Evolutionary conservation across 2,329 filamentous ascomycete genomes (phyloP), one percentile per base, ranked within the genome.

Genomic region (Scopulariopsis brevicaulis): DNA sequence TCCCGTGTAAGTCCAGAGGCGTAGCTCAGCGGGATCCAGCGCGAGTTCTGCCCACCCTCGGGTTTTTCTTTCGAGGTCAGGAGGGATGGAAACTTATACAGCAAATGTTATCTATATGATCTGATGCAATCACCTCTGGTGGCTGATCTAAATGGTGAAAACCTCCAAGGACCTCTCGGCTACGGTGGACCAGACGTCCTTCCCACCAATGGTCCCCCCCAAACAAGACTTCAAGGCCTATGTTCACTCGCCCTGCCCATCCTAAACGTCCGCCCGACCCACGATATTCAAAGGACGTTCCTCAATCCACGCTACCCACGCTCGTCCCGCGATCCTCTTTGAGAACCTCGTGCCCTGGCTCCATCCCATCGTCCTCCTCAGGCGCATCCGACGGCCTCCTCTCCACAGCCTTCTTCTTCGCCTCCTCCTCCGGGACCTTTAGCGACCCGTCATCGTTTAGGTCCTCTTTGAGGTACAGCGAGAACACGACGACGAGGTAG

Each of bases 401-500:
- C 40, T 56, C 55, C 57, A 60, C 63, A 32, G 62, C 58, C 43
- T 62, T 58, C 18, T 63, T 65, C 56, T 68, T 65, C 32, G 67
- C 56, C 25, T 53, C 35, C 14, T n/a, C 51, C 51, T 53, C 57
- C 20, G 53, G 46, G 12, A 59, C 22, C 48, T 51, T 51, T 10
- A 84, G 66, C 1, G 74, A 75, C 1, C 81, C 82, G 55, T 84
- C 76, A 60, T 83, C 79, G 62, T 82, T 77, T 37, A 85, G 73
- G 61, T 87, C 78, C 53, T 89, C 84, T 58, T 82, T 84, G 10
- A 86, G 80, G 60, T 94, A 78, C 4, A 96, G 76, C 20, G 85
- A 87, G 69, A 97, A 93, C 5, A 90, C 72, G 18, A 97, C 77
- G 53, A 93, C 89, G 34, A 96, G 83, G 64, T 96, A 89, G 18